Percentiles rank a stretch among this genome's conserved stretches.
Evolutionary conservation across 176 grass and related monocot species (phyloP).

Genomic region (Zizania latifolia): DNA sequence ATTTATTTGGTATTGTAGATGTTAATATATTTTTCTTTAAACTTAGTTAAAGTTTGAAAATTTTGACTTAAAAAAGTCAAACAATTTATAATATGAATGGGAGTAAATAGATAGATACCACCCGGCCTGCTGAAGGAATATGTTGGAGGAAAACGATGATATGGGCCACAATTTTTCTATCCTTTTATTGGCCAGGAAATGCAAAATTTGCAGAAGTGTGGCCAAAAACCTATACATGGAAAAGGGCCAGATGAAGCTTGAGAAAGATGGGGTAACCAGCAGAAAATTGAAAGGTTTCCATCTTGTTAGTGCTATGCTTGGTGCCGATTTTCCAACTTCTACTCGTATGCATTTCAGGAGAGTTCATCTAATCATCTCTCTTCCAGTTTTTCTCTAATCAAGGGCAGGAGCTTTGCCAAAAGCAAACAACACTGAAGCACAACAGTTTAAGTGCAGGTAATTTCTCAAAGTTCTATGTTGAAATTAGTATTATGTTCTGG

Average conservation of each 20-base stretch:
- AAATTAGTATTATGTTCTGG: background rate
- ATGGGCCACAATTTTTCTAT: slow-evolving; percentile 5
- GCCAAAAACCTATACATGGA: slow-evolving; percentile 4
- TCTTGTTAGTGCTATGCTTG: slow-evolving; percentile 13
- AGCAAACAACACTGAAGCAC: background rate
- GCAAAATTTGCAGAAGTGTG: slow-evolving; percentile 12
- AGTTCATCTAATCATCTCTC: background rate
- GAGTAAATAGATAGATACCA: slow-evolving; percentile 4
- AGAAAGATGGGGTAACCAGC: background rate
- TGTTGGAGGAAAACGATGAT: background rate
- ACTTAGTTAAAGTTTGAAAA: too few species aligned
- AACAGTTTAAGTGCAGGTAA: slow-evolving; percentile 11
- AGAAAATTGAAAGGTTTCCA: background rate
- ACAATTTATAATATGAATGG: too few species aligned
- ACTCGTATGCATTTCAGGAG: background rate
- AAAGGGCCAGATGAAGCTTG: slow-evolving; percentile 15
- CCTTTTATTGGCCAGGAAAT: background rate
- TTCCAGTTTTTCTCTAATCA: background rate
- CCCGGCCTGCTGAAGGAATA: background rate
- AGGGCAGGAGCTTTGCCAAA: background rate
- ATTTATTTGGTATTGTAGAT: too few species aligned
- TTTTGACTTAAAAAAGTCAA: too few species aligned
- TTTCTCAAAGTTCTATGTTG: background rate
- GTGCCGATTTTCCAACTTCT: background rate
- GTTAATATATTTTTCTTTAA: too few species aligned